Conservation (phyloP, 225 moss, liverwort and hornwort genomes). For the Straminergon stramineum region DNA sequence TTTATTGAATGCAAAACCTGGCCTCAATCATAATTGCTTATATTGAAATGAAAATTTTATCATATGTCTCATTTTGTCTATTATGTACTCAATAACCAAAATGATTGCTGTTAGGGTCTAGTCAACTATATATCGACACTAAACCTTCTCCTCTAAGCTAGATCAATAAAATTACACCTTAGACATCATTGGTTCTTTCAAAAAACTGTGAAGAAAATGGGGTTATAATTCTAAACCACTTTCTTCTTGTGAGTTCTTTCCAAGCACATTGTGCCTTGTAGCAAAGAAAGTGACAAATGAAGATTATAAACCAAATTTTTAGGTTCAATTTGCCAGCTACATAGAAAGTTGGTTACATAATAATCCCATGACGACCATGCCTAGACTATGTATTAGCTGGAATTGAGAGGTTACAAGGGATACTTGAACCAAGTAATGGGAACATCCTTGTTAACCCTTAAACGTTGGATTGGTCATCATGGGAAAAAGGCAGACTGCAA, state of each 20-base stretch:
- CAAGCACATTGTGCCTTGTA: not conserved
- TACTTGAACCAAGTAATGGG: not conserved
- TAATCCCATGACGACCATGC: not conserved
- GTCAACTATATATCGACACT: accelerated
- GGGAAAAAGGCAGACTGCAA: too few species aligned
- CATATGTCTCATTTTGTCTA: too few species aligned
- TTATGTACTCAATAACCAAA: too few species aligned
- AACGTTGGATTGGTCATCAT: too few species aligned
- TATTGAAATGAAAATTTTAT: too few species aligned
- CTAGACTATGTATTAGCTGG: not conserved
- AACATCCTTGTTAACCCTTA: not conserved
- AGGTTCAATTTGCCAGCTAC: not conserved
- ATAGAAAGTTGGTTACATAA: not conserved
- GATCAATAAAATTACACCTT: not conserved
- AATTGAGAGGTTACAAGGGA: accelerated
- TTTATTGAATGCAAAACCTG: too few species aligned
- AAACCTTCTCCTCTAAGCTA: not conserved
- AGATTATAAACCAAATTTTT: not conserved
- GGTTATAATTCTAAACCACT: not conserved
- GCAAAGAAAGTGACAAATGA: not conserved
- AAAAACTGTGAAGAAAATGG: not conserved
- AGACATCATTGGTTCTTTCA: not conserved
- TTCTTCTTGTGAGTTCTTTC: not conserved
- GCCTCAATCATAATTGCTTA: too few species aligned
- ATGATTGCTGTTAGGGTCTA: accelerated